Evolutionary conservation across 1,284 basidiomycete genomes (phyloP).

Genomic region (Ganoderma lucidum): DNA sequence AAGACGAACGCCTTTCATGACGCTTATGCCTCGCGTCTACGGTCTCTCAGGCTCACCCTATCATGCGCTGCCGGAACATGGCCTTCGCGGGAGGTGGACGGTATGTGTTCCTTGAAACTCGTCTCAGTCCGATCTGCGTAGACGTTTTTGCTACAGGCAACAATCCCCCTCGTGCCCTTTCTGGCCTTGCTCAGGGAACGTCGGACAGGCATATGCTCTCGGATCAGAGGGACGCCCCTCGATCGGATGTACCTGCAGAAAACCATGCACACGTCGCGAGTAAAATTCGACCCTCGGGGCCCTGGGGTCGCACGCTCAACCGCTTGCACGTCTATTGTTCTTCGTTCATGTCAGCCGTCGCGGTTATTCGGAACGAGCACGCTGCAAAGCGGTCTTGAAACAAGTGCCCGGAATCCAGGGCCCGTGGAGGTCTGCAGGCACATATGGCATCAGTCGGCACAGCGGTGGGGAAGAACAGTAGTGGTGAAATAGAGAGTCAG

Average conservation of each 20-base stretch:
- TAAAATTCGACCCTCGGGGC: too few species aligned
- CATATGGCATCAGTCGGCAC: background rate
- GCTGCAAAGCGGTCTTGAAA: background rate
- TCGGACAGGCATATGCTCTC: background rate
- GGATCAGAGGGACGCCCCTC: background rate
- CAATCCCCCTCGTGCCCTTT: background rate
- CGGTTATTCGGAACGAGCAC: background rate
- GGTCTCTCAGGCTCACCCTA: background rate
- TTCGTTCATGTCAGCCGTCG: background rate
- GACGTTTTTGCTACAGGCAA: background rate
- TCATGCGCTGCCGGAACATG: background rate
- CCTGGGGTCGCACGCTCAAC: too few species aligned
- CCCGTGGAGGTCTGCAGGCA: background rate
- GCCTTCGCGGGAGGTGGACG: background rate
- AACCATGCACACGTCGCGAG: background rate
- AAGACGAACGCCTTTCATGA: background rate
- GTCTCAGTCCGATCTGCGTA: background rate
- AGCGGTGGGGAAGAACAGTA: background rate
- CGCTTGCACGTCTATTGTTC: background rate
- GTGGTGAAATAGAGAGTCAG: background rate
- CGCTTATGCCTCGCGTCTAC: background rate
- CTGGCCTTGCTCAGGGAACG: background rate
- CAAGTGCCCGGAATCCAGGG: background rate
- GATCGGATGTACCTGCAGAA: background rate
- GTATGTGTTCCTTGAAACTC: background rate